Conservation (phyloP, 2,329 filamentous ascomycete species). For the Epichloe aotearoae region DNA sequence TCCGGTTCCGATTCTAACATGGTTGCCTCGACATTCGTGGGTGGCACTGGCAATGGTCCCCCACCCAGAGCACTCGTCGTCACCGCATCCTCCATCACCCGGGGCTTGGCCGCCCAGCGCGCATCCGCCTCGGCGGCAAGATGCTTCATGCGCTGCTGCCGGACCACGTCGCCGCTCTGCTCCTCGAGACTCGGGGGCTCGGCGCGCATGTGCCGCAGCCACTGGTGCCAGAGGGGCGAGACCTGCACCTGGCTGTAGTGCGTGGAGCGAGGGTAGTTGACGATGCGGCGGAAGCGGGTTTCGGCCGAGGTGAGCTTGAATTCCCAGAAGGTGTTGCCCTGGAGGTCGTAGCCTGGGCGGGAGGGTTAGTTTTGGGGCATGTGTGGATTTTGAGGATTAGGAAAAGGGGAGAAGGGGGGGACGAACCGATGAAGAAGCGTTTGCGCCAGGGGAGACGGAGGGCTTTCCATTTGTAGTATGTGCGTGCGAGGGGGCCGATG, state of each 20-base stretch:
- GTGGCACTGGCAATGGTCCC: no score
- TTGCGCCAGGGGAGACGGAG: slow-evolving; percentile 51
- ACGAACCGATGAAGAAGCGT: slow-evolving; percentile 45
- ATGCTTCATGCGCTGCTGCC: slow-evolving; percentile 38
- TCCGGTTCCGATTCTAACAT: background rate
- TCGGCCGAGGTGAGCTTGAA: slow-evolving; percentile 35
- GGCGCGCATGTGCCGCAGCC: slow-evolving; percentile 47
- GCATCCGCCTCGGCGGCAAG: slow-evolving; percentile 50
- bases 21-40: background rate
- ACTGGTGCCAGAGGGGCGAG: slow-evolving; percentile 53
- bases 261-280: slow-evolving; percentile 40
- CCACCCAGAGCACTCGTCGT: background rate
- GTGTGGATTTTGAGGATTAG: no score
- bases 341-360: slow-evolving; percentile 44
- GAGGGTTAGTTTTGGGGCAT: no score
- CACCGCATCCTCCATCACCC: slow-evolving; percentile 27
- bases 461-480: slow-evolving; percentile 50
- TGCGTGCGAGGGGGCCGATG: slow-evolving; percentile 23
- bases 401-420: background rate
- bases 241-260: slow-evolving; percentile 44
- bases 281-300: slow-evolving; percentile 47
- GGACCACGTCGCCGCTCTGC: slow-evolving; percentile 37
- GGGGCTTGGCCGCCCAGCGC: slow-evolving; percentile 47
- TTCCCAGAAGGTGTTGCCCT: slow-evolving; percentile 58
- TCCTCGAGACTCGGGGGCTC: slow-evolving; percentile 43